phyloP scores from a whole-genome alignment of 106 monocot species.

The Ottelia alismoides region DNA sequence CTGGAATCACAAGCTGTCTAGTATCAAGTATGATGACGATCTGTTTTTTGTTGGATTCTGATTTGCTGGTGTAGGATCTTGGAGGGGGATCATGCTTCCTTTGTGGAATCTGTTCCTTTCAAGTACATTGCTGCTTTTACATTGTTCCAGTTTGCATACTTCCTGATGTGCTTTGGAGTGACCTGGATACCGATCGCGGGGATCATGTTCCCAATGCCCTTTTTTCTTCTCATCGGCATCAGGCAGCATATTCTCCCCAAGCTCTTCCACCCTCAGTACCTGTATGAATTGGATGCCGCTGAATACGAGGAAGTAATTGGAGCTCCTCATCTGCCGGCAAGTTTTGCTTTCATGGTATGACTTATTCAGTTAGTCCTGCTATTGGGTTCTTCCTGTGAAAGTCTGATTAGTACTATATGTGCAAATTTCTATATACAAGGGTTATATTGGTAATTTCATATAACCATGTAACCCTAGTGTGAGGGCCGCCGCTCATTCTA shows the following conservation, averaged over 20 bases:
- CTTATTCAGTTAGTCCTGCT: too few relatives aligned
- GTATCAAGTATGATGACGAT: too few relatives aligned
- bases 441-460: too few relatives aligned
- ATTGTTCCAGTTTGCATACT: slow-evolving; percentile 58
- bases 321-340: slow-evolving; percentile 22
- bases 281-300: slow-evolving; percentile 83
- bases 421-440: too few relatives aligned
- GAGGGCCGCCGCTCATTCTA: too few relatives aligned
- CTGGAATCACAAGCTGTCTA: too few relatives aligned
- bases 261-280: slow-evolving; percentile 38
- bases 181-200: slow-evolving; percentile 95
- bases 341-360: slow-evolving; percentile 32
- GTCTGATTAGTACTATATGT: too few relatives aligned
- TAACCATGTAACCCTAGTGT: too few relatives aligned
- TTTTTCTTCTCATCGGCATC: slow-evolving; percentile 67
- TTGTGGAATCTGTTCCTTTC: slow-evolving; percentile 70
- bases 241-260: slow-evolving; percentile 79
- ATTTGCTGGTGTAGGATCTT: slow-evolving; percentile 35
- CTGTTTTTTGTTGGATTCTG: too few relatives aligned
- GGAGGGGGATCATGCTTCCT: slow-evolving; percentile 68
- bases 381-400: too few relatives aligned
- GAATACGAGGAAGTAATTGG: slow-evolving; percentile 81
- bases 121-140: slow-evolving; percentile 50
- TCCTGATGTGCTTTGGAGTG: slow-evolving; percentile 72
- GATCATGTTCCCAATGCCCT: slow-evolving; percentile 75